Base-by-base conservation (phyloP, 768 basidiomycete species). In the Boletus pseudo-olivaceus region DNA sequence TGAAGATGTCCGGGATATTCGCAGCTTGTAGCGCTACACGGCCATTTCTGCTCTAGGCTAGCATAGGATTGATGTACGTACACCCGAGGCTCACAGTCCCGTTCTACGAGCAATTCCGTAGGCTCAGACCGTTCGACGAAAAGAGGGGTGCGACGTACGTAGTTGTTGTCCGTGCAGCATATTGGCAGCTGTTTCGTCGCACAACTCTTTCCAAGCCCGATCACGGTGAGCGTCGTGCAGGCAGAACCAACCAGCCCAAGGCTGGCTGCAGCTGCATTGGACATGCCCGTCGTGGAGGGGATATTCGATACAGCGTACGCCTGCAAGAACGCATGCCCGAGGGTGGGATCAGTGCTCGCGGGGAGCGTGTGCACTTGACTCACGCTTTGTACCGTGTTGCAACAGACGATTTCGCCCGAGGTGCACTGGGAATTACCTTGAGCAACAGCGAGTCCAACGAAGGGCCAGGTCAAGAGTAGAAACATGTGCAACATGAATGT, bases 91-190 rank as follows among this genome's bases (percentile, higher is more conserved):
- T 58, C 20, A 59, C 5, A 14, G 46, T 35, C 20, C 54, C 54
- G 14, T 59, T 55, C 57, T 59, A 17, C n/a, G 4, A 20, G 11
- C 4, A 26, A 45, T 33, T 47, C 20, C 7, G 30, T 62, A 32
- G 47, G n/a, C 12, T 12, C 12, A 41, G 32, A 38, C 23, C 8
- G 5, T 26, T 9, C 17, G 17, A 23, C 11, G 20, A 40, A 14
- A 23, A 49, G 29, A 35, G 14, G 15, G 7, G 19, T 20, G 12
- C 7, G 17, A 54, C 54, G 26, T 32, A 62, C 60, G 23, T 58
- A 54, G 49, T 27, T 58, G 20, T 58, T 49, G 42, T 62, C 56
- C 15, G 46, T 35, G 37, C 60, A 62, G 39, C 61, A 62, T 29
- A 62, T 5, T 1, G 61, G 56, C 4, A 41, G 3, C 32, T 62